phyloP scores from a whole-genome alignment of 2,329 filamentous ascomycete genomes.

The Huntiella savannae region DNA sequence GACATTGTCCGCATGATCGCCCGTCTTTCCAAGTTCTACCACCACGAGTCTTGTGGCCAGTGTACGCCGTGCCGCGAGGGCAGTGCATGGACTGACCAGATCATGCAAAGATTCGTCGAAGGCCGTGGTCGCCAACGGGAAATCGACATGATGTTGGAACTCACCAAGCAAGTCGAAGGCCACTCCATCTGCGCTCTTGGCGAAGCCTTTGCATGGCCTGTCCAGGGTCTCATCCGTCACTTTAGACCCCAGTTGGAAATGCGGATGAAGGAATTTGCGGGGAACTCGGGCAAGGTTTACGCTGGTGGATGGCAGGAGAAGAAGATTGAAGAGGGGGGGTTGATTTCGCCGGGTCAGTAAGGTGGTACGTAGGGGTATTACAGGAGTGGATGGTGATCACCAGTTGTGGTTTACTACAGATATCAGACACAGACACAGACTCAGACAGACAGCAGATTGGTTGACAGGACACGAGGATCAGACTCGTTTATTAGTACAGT shows the following conservation, averaged over 20 bases:
- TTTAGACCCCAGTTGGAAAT: slow-evolving; percentile 93
- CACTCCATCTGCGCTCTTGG: slow-evolving; percentile 97
- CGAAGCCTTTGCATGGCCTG: slow-evolving; percentile 95
- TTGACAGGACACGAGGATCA: neutral
- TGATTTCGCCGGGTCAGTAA: slow-evolving; percentile 83
- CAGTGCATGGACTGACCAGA: slow-evolving; percentile 97
- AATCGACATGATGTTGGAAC: slow-evolving; percentile 98
- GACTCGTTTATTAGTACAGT: neutral
- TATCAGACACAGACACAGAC: neutral
- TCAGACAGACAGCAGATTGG: neutral
- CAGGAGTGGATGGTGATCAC: too few species aligned
- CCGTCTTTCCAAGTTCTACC: slow-evolving; percentile 88
- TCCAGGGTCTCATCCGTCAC: slow-evolving; percentile 94
- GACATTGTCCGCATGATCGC: slow-evolving; percentile 90
- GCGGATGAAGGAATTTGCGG: slow-evolving; percentile 64
- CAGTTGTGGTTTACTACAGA: neutral
- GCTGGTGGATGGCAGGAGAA: slow-evolving; percentile 78
- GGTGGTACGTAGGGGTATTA: too few species aligned
- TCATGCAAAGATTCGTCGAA: slow-evolving; percentile 91
- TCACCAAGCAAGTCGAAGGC: slow-evolving; percentile 98
- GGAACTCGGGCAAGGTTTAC: slow-evolving; percentile 53
- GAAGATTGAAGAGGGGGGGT: slow-evolving; percentile 55
- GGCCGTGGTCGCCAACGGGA: slow-evolving; percentile 75
- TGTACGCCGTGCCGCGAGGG: slow-evolving; percentile 99
- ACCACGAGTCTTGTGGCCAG: slow-evolving; percentile 94